phyloP scores from a whole-genome alignment of 208 protist genomes.

The Crithidia bombi region DNA sequence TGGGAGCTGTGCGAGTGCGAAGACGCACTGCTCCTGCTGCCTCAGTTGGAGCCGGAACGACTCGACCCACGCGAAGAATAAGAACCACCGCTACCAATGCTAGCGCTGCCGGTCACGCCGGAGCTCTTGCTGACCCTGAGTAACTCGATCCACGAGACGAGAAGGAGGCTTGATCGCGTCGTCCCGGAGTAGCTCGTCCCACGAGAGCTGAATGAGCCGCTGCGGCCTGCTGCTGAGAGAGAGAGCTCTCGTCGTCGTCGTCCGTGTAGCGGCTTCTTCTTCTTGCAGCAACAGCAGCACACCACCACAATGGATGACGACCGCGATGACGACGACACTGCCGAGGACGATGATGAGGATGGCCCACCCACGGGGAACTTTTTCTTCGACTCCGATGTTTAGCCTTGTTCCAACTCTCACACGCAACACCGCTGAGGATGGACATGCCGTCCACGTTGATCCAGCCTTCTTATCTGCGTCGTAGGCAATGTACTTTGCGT shows the following conservation, averaged over 20 bases:
- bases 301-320: slow-evolving; percentile 3
- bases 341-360: slow-evolving; percentile 23
- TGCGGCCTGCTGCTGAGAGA: no score
- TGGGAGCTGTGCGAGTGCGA: background rate
- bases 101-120: background rate
- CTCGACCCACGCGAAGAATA: background rate
- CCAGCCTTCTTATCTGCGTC: slow-evolving; percentile 12
- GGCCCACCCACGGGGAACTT: slow-evolving; percentile 16
- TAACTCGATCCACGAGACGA: background rate
- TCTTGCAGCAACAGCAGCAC: slow-evolving; percentile 23
- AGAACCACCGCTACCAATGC: no score
- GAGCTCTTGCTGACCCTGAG: slow-evolving; percentile 2
- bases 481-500: slow-evolving; percentile 23
- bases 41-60: background rate
- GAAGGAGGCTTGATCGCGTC: background rate
- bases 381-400: background rate
- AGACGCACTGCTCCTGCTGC: background rate
- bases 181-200: background rate
- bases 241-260: slow-evolving; percentile 15
- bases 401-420: background rate
- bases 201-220: slow-evolving; percentile 12
- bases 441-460: slow-evolving; percentile 22
- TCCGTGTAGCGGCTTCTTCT: slow-evolving; percentile 12
- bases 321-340: slow-evolving; percentile 9
- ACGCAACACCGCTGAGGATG: slow-evolving; percentile 24